These are phyloP conservation scores for Amanita brunnescens DNA, from an alignment of 768 basidiomycete genomes.

Conservation along the genomic window DNA sequence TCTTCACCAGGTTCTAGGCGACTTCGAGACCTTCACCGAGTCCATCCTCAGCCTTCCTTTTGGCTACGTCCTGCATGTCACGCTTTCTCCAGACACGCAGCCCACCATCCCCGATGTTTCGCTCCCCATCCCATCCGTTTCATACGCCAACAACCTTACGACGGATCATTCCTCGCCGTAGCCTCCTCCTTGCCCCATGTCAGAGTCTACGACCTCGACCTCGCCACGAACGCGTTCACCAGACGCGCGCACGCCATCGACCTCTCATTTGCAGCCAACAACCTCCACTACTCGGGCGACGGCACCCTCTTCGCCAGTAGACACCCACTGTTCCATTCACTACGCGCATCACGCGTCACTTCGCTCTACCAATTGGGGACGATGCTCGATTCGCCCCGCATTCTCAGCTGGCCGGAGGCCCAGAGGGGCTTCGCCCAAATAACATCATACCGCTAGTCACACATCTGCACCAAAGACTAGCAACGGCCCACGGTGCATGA, in stretches of 20 bases:
- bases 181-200: slow-evolving; percentile 43
- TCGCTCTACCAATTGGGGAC: too few relatives aligned
- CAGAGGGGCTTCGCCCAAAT: too few relatives aligned
- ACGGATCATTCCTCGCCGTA: slow-evolving; percentile 42
- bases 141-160: slow-evolving; percentile 59
- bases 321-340: slow-evolving; percentile 53
- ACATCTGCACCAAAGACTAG: too few relatives aligned
- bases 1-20: slow-evolving; percentile 50
- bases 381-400: too few relatives aligned
- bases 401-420: too few relatives aligned
- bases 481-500: too few relatives aligned
- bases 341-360: too few relatives aligned
- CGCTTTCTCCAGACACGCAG: slow-evolving; percentile 22
- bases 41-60: slow-evolving; percentile 48
- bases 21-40: slow-evolving; percentile 45
- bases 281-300: slow-evolving; percentile 41
- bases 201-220: slow-evolving; percentile 42
- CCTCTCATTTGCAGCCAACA: slow-evolving; percentile 57
- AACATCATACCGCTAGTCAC: too few relatives aligned
- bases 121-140: slow-evolving; percentile 37
- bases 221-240: slow-evolving; percentile 33
- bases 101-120: slow-evolving; percentile 24
- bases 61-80: slow-evolving; percentile 50
- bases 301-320: slow-evolving; percentile 48
- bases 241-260: slow-evolving; percentile 27